phyloP scores from a whole-genome alignment of 1,139 yeast genomes.

The Taphrina flavorubra region DNA sequence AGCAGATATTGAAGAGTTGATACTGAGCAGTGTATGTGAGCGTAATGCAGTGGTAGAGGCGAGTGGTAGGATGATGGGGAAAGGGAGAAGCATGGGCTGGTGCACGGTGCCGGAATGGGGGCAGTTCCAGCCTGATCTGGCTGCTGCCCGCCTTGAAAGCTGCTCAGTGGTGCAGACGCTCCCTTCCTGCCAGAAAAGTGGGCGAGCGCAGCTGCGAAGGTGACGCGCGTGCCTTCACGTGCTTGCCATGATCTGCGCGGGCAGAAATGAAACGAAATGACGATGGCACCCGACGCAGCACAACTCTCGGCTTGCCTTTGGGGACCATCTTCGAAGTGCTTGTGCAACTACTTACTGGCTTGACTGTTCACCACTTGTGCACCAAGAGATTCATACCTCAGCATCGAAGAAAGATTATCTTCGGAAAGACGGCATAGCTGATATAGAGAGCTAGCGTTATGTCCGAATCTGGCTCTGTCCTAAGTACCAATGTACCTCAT shows the following conservation, averaged over 20 bases:
- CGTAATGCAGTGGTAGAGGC: neutral
- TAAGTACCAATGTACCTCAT: constrained; percentile 26
- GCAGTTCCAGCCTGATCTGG: neutral
- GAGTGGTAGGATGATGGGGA: neutral
- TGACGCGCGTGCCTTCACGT: constrained; percentile 25
- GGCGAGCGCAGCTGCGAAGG: neutral
- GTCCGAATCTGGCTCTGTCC: constrained; percentile 24
- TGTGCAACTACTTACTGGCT: too few species aligned
- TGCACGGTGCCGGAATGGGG: constrained; percentile 11
- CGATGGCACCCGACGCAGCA: neutral
- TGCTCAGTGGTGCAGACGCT: too few species aligned
- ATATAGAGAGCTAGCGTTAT: constrained; percentile 1
- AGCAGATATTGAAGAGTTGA: neutral
- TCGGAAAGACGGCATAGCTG: neutral
- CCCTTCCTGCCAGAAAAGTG: too few species aligned
- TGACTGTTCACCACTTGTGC: too few species aligned
- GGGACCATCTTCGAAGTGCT: too few species aligned
- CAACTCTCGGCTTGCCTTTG: neutral
- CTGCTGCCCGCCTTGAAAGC: too few species aligned
- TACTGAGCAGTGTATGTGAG: too few species aligned
- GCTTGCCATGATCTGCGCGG: constrained; percentile 7
- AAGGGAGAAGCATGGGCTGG: constrained; percentile 10
- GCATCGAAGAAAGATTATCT: neutral
- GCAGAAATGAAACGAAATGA: constrained; percentile 7
- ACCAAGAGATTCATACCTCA: too few species aligned